phyloP scores from a whole-genome alignment of 805 yeast genomes.

The Sugiyamaella marilandica region DNA sequence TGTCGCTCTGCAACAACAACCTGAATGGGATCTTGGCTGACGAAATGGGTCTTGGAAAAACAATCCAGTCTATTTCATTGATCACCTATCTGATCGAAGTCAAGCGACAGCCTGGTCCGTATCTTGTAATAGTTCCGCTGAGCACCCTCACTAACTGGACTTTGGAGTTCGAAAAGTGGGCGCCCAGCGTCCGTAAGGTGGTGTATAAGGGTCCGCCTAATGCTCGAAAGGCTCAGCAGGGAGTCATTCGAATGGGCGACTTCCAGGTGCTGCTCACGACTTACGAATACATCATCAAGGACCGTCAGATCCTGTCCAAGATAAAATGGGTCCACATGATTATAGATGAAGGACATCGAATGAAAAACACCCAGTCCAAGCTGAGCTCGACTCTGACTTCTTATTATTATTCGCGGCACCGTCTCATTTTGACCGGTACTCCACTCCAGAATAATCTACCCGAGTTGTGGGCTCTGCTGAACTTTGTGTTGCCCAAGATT shows the following conservation, averaged over 20 bases:
- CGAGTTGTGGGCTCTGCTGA: conserved; percentile 92
- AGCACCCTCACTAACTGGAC: conserved; percentile 96
- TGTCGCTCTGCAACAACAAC: conserved; percentile 85
- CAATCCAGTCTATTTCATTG: conserved; percentile 88
- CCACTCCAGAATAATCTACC: conserved; percentile 94
- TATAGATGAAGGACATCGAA: conserved; percentile 97
- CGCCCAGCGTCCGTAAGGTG: conserved; percentile 75
- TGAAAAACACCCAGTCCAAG: conserved; percentile 90
- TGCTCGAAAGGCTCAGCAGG: conserved; percentile 73
- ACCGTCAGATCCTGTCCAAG: conserved; percentile 71
- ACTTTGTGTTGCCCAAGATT: conserved; percentile 91
- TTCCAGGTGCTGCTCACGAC: conserved; percentile 91
- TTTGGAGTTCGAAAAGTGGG: conserved; percentile 95
- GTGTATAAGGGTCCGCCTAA: conserved; percentile 91
- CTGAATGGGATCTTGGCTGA: conserved; percentile 95
- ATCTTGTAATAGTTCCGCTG: conserved; percentile 87
- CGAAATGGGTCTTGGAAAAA: conserved; percentile 98
- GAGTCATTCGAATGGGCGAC: conserved; percentile 65
- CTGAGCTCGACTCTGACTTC: conserved; percentile 78
- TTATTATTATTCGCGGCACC: conserved; percentile 75
- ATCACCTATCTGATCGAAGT: conserved; percentile 75
- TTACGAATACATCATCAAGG: conserved; percentile 90
- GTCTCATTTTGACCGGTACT: conserved; percentile 93
- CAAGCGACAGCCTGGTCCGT: conserved; percentile 78
- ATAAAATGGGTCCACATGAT: conserved; percentile 95